Conservation (phyloP, 768 basidiomycete genomes). For the Lyophyllum decastes region DNA sequence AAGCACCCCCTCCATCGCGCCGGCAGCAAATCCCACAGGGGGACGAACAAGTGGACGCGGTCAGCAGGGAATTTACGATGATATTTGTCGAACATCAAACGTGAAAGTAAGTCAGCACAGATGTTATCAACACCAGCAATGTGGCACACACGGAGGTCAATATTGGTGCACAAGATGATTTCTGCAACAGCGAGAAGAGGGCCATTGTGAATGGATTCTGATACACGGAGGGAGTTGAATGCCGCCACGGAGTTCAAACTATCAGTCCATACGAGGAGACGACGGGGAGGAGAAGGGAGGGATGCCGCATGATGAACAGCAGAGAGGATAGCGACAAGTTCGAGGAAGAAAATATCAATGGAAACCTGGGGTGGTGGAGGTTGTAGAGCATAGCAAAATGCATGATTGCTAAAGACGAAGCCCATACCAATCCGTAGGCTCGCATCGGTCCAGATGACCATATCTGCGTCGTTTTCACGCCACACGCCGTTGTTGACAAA, state of each 20-base stretch:
- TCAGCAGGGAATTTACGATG: conserved; percentile 13
- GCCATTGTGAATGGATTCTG: not conserved
- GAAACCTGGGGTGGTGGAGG: not conserved
- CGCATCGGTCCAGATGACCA: conserved; percentile 9
- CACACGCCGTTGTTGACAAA: conserved; percentile 15
- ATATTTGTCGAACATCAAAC: conserved; percentile 17
- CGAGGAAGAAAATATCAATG: not conserved
- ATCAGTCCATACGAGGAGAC: not conserved
- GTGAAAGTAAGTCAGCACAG: conserved; percentile 18
- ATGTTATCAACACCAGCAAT: conserved; percentile 18
- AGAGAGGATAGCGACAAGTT: not conserved
- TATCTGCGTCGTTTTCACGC: conserved; percentile 1
- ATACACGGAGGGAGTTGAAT: not conserved
- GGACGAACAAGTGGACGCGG: conserved; percentile 22
- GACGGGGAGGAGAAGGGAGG: not conserved
- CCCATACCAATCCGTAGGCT: conserved; percentile 4
- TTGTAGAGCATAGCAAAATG: not conserved
- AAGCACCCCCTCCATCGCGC: conserved; percentile 20
- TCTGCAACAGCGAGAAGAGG: not conserved
- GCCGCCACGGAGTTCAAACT: not conserved
- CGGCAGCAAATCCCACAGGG: conserved; percentile 8
- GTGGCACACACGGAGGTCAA: conserved; percentile 18
- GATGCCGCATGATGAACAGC: not conserved
- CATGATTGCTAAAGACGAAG: not conserved
- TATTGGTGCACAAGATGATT: conserved; percentile 15